Base-by-base conservation (phyloP, 2,329 filamentous ascomycete species). In the Thielaviopsis ethacetica region DNA sequence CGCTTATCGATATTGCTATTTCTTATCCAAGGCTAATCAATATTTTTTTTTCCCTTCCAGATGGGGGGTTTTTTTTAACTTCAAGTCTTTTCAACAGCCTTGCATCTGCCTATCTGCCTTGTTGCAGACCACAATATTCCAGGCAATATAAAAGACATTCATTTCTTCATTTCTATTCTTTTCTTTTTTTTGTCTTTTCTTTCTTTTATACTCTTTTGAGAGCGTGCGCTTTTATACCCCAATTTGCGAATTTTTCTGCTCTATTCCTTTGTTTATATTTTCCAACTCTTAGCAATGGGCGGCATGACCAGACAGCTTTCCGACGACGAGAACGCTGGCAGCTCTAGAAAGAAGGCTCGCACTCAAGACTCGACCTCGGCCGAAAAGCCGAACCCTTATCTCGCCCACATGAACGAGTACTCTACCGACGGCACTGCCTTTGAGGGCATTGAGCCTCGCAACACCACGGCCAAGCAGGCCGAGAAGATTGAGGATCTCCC, bases 391-490 rank as follows among this genome's bases (percentile, higher is more conserved):
- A 97, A 97, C 70, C 88, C 88, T 1, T 97, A 98, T 75, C 82
- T 98, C 63, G 88, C 90, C 59, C 93, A 98, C 72, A 86, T 86
- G 82, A 83, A 91, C 71, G 78, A 84, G 63, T 73, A 79, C 62
- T 63, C 65, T 56, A 64, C 68, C 58, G 65, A 64, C 27, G 69
- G 65, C 51, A 62, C 57, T 17, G 55, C 58, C 54, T 62, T 59
- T 19, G 57, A 62, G 51, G 54, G 57, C 30, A 51, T 62, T 47
- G 68, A 67, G 61, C 83, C 87, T 64, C 90, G 95, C 70, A 73
- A 82, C 60, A 94, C 90, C 1, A 97, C 90, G 1, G 83, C 89
- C 5, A 76, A 78, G 62, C 79, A 89, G 72, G 90, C 89, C 3
- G 72, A 76, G 63, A 74, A 76, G 66, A 85, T 84, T 2, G 93